These are phyloP conservation scores for Ophiostoma angusticollis DNA, from an alignment of 2,329 filamentous ascomycete genomes.

Conservation along the genomic window DNA sequence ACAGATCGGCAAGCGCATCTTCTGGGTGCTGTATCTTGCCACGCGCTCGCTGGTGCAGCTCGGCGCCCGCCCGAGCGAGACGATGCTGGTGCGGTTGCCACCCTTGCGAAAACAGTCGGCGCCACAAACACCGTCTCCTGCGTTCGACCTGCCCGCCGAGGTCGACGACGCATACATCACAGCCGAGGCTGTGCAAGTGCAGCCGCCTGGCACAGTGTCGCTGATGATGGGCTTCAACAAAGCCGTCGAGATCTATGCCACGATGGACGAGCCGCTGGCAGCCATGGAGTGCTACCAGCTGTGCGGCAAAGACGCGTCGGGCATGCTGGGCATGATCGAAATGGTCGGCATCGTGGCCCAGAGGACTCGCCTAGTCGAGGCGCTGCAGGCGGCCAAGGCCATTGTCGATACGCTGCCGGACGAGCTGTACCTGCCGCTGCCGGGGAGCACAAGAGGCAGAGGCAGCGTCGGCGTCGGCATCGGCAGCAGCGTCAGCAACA, in stretches of 20 bases:
- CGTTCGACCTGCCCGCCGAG: conserved; percentile 67
- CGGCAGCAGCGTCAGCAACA: not conserved
- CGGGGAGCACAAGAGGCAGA: conserved; percentile 11
- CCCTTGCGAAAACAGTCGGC: too few relatives aligned
- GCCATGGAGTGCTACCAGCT: conserved; percentile 70
- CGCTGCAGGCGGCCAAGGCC: conserved; percentile 56
- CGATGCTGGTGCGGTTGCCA: conserved; percentile 62
- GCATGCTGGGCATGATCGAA: too few relatives aligned
- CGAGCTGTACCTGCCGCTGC: conserved; percentile 36
- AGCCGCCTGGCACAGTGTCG: conserved; percentile 55
- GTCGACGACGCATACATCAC: conserved; percentile 76
- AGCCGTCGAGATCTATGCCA: conserved; percentile 64
- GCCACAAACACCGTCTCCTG: conserved; percentile 59
- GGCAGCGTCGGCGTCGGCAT: conserved; percentile 17
- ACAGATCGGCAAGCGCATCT: conserved; percentile 65
- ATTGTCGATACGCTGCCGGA: conserved; percentile 54
- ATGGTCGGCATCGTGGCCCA: too few relatives aligned
- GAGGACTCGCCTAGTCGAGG: conserved; percentile 57
- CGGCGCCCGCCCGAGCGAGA: conserved; percentile 56
- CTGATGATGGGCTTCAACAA: conserved; percentile 70
- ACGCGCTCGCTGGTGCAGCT: conserved; percentile 67
- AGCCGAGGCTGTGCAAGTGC: conserved; percentile 54
- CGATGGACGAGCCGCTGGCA: conserved; percentile 58
- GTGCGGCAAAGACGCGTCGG: too few relatives aligned
- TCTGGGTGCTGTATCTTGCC: conserved; percentile 71